Conservation (phyloP, 2,329 filamentous ascomycete genomes). For the Alternaria solani region DNA sequence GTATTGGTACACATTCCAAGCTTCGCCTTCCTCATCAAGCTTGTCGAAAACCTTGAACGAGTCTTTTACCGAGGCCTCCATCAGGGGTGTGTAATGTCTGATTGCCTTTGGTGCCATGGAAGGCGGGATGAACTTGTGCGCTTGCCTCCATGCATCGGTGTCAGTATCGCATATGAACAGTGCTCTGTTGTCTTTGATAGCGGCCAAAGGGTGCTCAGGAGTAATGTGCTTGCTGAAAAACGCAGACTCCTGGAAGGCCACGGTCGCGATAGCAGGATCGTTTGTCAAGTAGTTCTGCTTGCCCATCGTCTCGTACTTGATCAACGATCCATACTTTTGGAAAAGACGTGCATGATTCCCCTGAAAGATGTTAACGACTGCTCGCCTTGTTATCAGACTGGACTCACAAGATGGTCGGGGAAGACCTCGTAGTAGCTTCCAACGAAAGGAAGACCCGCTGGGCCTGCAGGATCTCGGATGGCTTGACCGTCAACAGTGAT, state of each 20-base stretch:
- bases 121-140: conserved; percentile 26
- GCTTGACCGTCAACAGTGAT: conserved; percentile 21
- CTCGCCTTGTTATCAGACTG: background rate
- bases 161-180: conserved; percentile 22
- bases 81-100: conserved; percentile 22
- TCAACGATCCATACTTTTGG: conserved; percentile 19
- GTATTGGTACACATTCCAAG: conserved; percentile 26
- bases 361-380: background rate
- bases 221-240: conserved; percentile 25
- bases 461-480: conserved; percentile 19
- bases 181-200: conserved; percentile 21
- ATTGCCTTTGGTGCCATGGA: conserved; percentile 21
- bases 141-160: conserved; percentile 15
- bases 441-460: conserved; percentile 21
- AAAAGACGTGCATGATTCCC: conserved; percentile 25
- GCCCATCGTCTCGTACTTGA: conserved; percentile 22
- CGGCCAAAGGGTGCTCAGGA: conserved; percentile 13
- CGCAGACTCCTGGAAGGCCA: conserved; percentile 19
- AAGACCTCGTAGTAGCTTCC: conserved; percentile 26
- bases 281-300: conserved; percentile 19
- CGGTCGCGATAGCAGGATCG: conserved; percentile 19
- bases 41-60: conserved; percentile 27
- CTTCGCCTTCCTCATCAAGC: conserved; percentile 22
- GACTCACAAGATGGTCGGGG: conserved; percentile 23
- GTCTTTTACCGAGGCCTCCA: conserved; percentile 20